Evolutionary conservation across 192 early-diverging fungal genomes (phyloP), one percentile per base, ranked within the genome.

Genomic region (Umbelopsis ramanniana): DNA sequence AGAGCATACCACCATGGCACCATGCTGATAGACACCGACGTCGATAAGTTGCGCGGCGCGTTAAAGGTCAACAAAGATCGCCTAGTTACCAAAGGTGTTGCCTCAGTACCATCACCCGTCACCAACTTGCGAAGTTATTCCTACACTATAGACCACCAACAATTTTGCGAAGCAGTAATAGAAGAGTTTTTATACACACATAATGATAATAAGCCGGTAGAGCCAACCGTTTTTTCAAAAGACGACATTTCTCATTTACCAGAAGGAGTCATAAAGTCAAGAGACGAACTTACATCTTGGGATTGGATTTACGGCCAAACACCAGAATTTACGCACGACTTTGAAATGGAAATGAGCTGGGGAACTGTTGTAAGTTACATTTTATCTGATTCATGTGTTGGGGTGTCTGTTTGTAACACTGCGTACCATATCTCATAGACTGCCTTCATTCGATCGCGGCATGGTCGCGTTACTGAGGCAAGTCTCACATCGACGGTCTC

Each of bases 1-100:
- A 77, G 93, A 66, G 93, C 96, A 3, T 97, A 97, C 75, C 96
- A 97, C 77, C 98, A 99, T 77, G 98, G 98, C 52, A 99, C 98
- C 7, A 97, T 99, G 98, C 81, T 99, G 46, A 97, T 99, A 67
- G 89, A 96, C 72, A 83, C 95, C 8, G 92, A 98, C 79, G 84
- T 97, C 17, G 67, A 74, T 9, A 57, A 67, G n/a, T 54, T 81
- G 6, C 74, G 70, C 33, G 79, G 75, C 6, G 71, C 71, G 21
- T 24, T 57, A 12, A 40, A 50, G 8, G 54, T 11, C 2, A 37
- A 35, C 14, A 29, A 35, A 37, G 57, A 63, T 26, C 26, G 33
- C 4, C 57, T 63, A 6, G 17, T 63, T 37, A 63, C 93, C 33
- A 91, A 92, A 78, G 98, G 98, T 50, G 96, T 98, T 24, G 92